These are phyloP conservation scores for Trapa bicornis DNA, from an alignment of 345 rosid species.

Conservation along the genomic window DNA sequence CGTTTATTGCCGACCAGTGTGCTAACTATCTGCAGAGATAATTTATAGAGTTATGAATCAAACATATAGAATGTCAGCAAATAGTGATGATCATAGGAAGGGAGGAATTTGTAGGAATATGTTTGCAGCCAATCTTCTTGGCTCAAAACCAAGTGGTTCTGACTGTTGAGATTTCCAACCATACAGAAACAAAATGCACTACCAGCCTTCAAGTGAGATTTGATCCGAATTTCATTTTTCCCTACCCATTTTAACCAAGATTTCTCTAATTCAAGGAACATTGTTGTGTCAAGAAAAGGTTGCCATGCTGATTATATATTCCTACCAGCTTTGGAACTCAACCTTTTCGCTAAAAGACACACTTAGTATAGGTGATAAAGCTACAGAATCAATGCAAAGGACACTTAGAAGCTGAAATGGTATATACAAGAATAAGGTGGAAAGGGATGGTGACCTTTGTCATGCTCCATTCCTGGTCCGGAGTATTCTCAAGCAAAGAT, in stretches of 20 bases:
- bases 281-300: neutral
- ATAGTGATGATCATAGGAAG: neutral
- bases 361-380: slow-evolving; percentile 1
- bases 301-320: neutral
- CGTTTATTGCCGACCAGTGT: slow-evolving; percentile 55
- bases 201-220: too few species aligned
- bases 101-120: neutral
- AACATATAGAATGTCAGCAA: neutral
- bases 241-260: too few species aligned
- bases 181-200: neutral
- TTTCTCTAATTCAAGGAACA: too few species aligned
- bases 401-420: neutral
- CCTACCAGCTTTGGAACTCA: neutral
- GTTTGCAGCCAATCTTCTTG: neutral
- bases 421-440: neutral
- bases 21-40: slow-evolving; percentile 52
- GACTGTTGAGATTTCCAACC: neutral
- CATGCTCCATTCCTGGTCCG: slow-evolving; percentile 87
- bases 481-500: slow-evolving; percentile 54
- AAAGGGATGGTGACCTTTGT: slow-evolving; percentile 48
- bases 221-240: too few species aligned
- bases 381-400: slow-evolving; percentile 7
- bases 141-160: neutral
- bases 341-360: neutral
- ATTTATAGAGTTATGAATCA: slow-evolving; percentile 1